Evolutionary conservation across 2,329 filamentous ascomycete species (phyloP).

Genomic region (Albifimbria verrucaria): DNA sequence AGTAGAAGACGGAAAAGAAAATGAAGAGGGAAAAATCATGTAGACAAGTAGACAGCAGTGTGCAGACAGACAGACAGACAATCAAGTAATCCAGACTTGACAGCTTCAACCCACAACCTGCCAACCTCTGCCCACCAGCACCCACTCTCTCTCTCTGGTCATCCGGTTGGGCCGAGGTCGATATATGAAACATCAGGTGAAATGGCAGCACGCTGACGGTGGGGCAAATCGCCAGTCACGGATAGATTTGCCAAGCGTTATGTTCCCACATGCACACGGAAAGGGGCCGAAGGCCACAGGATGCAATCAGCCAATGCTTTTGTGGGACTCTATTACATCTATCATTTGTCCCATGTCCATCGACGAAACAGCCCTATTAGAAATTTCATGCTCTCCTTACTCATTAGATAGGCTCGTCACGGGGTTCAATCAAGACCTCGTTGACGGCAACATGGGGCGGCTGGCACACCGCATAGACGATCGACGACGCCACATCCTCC

Average conservation of each 20-base stretch:
- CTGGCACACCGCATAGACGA: conserved; percentile 72
- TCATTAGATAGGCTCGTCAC: conserved; percentile 67
- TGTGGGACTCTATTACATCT: no score
- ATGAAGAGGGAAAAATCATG: no score
- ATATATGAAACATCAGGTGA: neutral
- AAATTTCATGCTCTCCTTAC: neutral
- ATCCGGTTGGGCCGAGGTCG: neutral
- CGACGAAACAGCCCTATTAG: neutral
- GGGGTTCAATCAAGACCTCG: conserved; percentile 74
- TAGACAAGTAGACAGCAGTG: no score
- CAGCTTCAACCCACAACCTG: no score
- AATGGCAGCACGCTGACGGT: neutral
- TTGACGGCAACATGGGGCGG: conserved; percentile 76
- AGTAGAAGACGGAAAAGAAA: no score
- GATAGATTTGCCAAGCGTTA: neutral
- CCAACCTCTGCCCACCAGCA: neutral
- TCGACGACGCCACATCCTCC: conserved; percentile 68
- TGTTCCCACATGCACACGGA: neutral
- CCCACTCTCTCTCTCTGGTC: neutral
- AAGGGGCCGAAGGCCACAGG: neutral
- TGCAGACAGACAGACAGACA: no score
- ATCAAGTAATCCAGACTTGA: no score
- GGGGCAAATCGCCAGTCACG: neutral
- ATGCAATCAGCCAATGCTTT: neutral
- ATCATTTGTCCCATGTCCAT: neutral